These are phyloP conservation scores for Candida insectorum DNA, from an alignment of 805 yeast genomes.

Conservation along the genomic window DNA sequence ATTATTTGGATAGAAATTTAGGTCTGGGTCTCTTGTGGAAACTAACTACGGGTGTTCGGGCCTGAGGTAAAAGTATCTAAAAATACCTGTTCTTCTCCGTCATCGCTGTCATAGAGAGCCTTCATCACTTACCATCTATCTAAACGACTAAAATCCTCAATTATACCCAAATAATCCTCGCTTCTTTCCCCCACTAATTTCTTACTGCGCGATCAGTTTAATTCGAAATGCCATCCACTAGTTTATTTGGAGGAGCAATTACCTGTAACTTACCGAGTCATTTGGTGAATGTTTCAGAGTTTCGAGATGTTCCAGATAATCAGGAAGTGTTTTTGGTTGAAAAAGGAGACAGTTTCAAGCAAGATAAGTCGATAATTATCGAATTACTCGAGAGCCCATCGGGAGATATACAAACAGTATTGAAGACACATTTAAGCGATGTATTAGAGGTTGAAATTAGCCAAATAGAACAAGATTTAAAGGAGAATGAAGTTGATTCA, in stretches of 20 bases:
- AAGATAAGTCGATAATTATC: constrained; percentile 57
- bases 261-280: constrained; percentile 53
- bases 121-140: no score
- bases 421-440: constrained; percentile 55
- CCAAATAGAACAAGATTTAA: not conserved
- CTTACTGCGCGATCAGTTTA: no score
- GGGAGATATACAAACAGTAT: constrained; percentile 35
- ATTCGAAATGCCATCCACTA: no score
- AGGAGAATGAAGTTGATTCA: not conserved
- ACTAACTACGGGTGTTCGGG: no score
- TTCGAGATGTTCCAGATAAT: constrained; percentile 86
- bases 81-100: no score
- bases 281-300: constrained; percentile 64
- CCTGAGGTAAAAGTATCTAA: no score
- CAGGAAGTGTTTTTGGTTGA: constrained; percentile 83
- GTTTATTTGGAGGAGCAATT: constrained; percentile 82
- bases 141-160: no score
- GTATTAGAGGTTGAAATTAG: constrained; percentile 28
- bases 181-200: no score
- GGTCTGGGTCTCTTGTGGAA: no score
- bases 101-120: no score
- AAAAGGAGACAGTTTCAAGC: constrained; percentile 17
- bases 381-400: constrained; percentile 54
- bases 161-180: no score
- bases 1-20: no score